Conservation (phyloP, 768 basidiomycete genomes). For the Suillus cothurnatus region DNA sequence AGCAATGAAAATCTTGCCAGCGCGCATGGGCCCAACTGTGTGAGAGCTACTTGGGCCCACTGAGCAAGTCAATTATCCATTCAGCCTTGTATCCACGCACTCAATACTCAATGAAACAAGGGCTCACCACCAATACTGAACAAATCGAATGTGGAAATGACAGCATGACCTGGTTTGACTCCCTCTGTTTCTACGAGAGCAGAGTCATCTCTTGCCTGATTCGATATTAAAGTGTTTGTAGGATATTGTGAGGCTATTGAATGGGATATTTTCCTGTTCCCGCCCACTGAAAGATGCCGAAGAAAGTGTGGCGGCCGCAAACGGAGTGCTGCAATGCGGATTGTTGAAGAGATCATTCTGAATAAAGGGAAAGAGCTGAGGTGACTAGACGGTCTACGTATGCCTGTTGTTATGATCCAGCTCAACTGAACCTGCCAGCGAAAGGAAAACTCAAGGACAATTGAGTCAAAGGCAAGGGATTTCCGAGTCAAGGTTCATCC, state of each 20-base stretch:
- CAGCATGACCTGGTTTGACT: constrained; percentile 72
- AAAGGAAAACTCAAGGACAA: background rate
- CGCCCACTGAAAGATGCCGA: constrained; percentile 1
- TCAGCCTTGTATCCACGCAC: background rate
- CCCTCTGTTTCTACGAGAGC: constrained; percentile 14
- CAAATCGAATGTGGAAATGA: constrained; percentile 91
- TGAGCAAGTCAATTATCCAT: constrained; percentile 34
- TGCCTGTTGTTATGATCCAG: background rate
- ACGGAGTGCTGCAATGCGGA: constrained; percentile 12
- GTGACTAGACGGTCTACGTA: background rate
- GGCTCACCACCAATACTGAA: constrained; percentile 85
- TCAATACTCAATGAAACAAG: background rate
- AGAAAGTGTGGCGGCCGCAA: background rate
- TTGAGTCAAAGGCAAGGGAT: background rate
- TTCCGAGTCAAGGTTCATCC: background rate
- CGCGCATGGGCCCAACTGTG: constrained; percentile 87
- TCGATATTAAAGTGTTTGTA: constrained; percentile 9
- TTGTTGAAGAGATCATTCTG: constrained; percentile 13
- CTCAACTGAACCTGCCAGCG: background rate
- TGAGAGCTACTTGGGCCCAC: constrained; percentile 65
- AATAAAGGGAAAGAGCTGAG: background rate
- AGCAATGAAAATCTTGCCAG: constrained; percentile 83
- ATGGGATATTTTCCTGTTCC: constrained; percentile 20
- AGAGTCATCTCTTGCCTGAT: constrained; percentile 8
- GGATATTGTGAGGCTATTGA: constrained; percentile 10